Evolutionary conservation across 164 flowering plant genomes (phyloP), one percentile per base, ranked within the genome.

Genomic region (Liquidambar formosana): DNA sequence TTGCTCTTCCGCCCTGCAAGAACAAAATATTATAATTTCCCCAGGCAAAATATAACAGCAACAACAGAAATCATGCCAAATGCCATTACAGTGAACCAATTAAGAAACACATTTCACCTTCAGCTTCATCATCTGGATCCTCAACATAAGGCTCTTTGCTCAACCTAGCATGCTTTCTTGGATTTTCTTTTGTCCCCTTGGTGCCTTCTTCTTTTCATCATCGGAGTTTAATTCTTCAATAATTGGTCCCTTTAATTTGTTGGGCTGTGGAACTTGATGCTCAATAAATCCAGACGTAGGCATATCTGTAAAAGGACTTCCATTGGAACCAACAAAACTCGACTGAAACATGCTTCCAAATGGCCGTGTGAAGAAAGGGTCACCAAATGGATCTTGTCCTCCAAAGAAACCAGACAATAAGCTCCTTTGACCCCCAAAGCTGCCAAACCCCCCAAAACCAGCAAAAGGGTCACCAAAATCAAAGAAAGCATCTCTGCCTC

Each of bases 341-440:
- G 86, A 68, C 26, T 74, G 75, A 63, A 80, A 67, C 82, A 88
- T 79, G 67, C 85, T 64, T 12, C 90, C 87, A 75, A 84, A 82
- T 44, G 85, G 86, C 25, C 63, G 83, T 21, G 76, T 72, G 79
- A 92, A 89, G 76, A 88, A 88, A 67, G 97, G 97, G 43, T 91
- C 94, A 74, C 87, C 90, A 67, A 95, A 93, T 1, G 94, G 94
- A 67, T 89, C 88, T 57, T 86, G 79, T 69, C 93, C 94, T 10
- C 92, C 95, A 65, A 94, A 86, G 33, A 94, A 66, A 57, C 74
- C 79, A 60, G 97, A 78, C 22, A 88, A 45, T 44, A 92, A 69
- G 77, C 82, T 83, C 60, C 81, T 72, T 0, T 70, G 85, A 65
- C 78, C 81, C 28, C 86, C 85, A 74, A 79, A 71, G 14, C 83